Conservation (phyloP, 2,329 filamentous ascomycete species). For the Leptographium radiaticola region DNA sequence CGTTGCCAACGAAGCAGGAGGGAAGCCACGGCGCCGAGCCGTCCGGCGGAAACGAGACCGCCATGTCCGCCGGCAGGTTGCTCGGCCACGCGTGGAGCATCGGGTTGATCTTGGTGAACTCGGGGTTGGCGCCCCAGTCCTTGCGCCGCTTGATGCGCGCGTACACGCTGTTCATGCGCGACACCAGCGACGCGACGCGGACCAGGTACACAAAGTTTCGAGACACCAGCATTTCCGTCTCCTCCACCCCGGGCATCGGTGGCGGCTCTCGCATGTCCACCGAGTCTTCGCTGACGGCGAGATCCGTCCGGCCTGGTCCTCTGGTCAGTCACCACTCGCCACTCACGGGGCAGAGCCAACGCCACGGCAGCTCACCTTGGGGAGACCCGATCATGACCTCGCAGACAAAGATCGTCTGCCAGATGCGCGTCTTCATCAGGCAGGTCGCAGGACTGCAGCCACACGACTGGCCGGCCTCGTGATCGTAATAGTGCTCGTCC, state of each 20-base stretch:
- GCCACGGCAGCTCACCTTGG: constrained; percentile 50
- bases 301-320: constrained; percentile 56
- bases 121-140: constrained; percentile 79
- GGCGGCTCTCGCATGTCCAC: constrained; percentile 61
- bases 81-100: constrained; percentile 63
- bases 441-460: constrained; percentile 61
- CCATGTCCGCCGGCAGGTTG: constrained; percentile 66
- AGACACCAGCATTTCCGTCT: constrained; percentile 63
- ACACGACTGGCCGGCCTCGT: constrained; percentile 60
- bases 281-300: constrained; percentile 59
- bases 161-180: constrained; percentile 64
- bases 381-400: constrained; percentile 90
- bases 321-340: background rate
- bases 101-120: constrained; percentile 68
- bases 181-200: constrained; percentile 64
- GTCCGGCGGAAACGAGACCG: constrained; percentile 64
- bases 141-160: constrained; percentile 52
- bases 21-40: constrained; percentile 73
- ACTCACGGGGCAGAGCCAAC: background rate
- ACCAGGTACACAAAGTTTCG: constrained; percentile 76
- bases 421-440: constrained; percentile 70
- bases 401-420: constrained; percentile 76
- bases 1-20: constrained; percentile 77
- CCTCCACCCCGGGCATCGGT: constrained; percentile 53
- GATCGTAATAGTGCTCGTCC: constrained; percentile 72